Evolutionary conservation across 352 stramenopile genomes (phyloP), one percentile per base, ranked within the genome.

Genomic region (Aphanomyces invadans): DNA sequence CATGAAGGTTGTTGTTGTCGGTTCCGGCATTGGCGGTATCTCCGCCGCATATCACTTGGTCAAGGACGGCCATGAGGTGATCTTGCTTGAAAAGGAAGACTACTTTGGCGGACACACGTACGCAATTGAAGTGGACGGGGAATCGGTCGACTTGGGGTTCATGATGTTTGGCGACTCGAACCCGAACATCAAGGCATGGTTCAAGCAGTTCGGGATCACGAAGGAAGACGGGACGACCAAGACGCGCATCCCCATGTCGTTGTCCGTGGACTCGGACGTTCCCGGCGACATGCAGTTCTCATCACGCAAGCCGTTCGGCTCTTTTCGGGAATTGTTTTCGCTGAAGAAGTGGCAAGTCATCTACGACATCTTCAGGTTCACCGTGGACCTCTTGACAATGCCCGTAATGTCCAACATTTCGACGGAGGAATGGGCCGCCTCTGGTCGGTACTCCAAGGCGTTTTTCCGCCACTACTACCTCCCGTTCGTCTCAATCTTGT

Each of bases 131-230:
- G 89, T 92, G 74, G 85, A 94, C 73, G 73, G 76, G 67, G 83
- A 94, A 70, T 77, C 80, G 57, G 85, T 94, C 17, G 85, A 94
- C 70, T 80, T 94, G 39, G 85, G 85, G 70, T 94, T 94, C 74
- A 94, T 94, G 85, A 94, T 94, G 85, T 94, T 89, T 56, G 85
- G 85, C 26, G 85, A 94, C 71, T 94, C 85, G 72, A 94, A 94
- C 76, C 85, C 85, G 53, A 94, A 94, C 78, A 94, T 94, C 70
- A 94, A 94, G 74, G 80, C 86, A 59, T 94, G 85, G 85, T 94
- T 94, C 73, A 86, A 90, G 74, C 83, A 77, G 46, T 83, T 94
- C 36, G 85, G 85, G 52, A 75, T 94, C 70, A 94, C 85, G 29
- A 72, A 94, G 66, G 79, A 84, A n/a, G 74, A 94, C 62, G 85